phyloP scores from a whole-genome alignment of 257 asterid genomes.

The Osmanthus fragrans region DNA sequence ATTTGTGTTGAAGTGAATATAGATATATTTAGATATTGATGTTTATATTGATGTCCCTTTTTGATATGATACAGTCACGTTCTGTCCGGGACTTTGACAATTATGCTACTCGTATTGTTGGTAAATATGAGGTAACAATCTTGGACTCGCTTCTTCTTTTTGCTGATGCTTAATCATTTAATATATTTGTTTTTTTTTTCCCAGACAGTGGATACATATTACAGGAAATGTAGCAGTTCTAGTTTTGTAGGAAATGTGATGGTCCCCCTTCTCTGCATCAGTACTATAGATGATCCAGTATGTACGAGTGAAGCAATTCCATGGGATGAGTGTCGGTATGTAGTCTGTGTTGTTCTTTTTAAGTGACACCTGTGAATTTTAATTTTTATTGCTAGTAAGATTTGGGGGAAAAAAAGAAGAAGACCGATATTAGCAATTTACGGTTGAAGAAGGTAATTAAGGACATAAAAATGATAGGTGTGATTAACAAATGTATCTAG shows the following conservation, averaged over 20 bases:
- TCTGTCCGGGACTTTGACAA: constrained; percentile 79
- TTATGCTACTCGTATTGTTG: constrained; percentile 72
- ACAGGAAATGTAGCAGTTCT: constrained; percentile 77
- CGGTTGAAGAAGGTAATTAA: not conserved
- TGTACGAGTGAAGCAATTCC: constrained; percentile 95
- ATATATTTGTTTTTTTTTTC: constrained; percentile 1
- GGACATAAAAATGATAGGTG: not conserved
- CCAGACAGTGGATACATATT: constrained; percentile 90
- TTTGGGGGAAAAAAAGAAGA: not conserved
- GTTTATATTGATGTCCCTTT: not conserved
- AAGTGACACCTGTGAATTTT: not conserved
- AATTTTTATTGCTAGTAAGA: not conserved
- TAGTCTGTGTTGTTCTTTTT: not conserved
- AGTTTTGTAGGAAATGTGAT: constrained; percentile 62
- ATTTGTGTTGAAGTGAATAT: not conserved
- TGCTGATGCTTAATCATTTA: constrained; percentile 18
- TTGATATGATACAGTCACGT: constrained; percentile 47
- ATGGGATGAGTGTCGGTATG: constrained; percentile 84
- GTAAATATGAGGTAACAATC: constrained; percentile 67
- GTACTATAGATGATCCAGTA: constrained; percentile 86
- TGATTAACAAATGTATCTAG: not conserved
- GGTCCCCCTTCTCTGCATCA: constrained; percentile 90
- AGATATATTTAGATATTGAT: not conserved
- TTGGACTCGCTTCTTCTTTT: constrained; percentile 8
- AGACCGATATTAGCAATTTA: not conserved